A percentile compares a stretch with the other conserved stretches of the same genome.
These are phyloP conservation scores for Mycena crocata DNA, from an alignment of 768 basidiomycete species.

Conservation along the genomic window DNA sequence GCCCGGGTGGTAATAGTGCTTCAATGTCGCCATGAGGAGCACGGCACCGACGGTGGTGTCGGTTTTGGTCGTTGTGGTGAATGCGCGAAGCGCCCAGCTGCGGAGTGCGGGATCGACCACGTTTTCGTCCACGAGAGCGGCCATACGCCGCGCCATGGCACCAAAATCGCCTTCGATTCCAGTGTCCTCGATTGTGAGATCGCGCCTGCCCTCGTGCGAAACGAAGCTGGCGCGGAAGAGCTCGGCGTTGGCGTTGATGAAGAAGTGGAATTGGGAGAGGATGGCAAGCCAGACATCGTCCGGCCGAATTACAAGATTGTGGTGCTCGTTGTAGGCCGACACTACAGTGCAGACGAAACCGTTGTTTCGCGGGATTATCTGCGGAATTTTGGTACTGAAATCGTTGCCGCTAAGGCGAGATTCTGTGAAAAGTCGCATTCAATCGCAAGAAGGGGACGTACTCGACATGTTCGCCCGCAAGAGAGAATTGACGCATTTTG, in stretches of 20 bases:
- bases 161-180: constrained; percentile 37
- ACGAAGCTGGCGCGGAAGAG: too few species aligned
- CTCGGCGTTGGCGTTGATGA: too few species aligned
- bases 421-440: too few species aligned
- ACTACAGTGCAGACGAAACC: constrained; percentile 34
- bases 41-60: constrained; percentile 52
- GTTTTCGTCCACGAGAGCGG: constrained; percentile 39
- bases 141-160: constrained; percentile 39
- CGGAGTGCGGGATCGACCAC: constrained; percentile 45
- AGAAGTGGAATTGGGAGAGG: too few species aligned
- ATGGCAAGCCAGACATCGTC: too few species aligned
- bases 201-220: constrained; percentile 38
- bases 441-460: too few species aligned
- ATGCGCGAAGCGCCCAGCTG: constrained; percentile 55
- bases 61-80: constrained; percentile 55
- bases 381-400: background rate
- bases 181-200: constrained; percentile 20
- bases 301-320: constrained; percentile 55
- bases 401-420: background rate
- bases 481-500: too few species aligned
- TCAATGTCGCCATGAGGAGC: constrained; percentile 56
- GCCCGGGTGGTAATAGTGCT: constrained; percentile 50
- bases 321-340: constrained; percentile 50
- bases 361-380: too few species aligned
- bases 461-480: too few species aligned